These are phyloP conservation scores for Euphrasia confusa DNA, from an alignment of 257 asterid genomes.

Conservation along the genomic window DNA sequence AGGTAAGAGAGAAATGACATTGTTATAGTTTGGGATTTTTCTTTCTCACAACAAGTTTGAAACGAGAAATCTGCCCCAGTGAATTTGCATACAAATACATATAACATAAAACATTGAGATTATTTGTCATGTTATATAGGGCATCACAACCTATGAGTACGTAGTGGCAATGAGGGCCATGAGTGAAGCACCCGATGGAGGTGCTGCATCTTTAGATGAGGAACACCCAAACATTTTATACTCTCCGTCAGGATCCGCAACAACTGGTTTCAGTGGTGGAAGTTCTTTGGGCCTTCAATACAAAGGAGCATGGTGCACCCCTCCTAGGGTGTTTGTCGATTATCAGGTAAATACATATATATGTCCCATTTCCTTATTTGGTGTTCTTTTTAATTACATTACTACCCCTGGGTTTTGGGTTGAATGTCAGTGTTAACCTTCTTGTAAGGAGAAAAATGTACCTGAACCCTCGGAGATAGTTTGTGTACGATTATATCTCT, in stretches of 20 bases:
- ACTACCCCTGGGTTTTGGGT: too few species aligned
- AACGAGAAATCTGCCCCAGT: neutral
- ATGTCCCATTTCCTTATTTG: too few species aligned
- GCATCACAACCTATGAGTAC: conserved; percentile 88
- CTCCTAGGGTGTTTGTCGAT: conserved; percentile 95
- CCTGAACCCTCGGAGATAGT: neutral
- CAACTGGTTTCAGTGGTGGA: conserved; percentile 95
- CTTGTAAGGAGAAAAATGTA: neutral
- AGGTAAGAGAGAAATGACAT: too few species aligned
- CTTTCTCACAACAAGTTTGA: neutral
- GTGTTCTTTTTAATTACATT: too few species aligned
- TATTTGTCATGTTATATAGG: conserved; percentile 40
- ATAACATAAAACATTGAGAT: conserved; percentile 5
- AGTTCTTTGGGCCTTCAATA: conserved; percentile 96
- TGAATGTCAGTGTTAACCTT: too few species aligned
- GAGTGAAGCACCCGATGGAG: conserved; percentile 85
- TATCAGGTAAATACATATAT: conserved; percentile 58
- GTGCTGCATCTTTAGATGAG: conserved; percentile 59
- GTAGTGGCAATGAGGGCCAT: conserved; percentile 98
- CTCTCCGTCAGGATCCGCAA: conserved; percentile 92
- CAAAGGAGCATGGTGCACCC: conserved; percentile 99
- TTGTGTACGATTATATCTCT: too few species aligned
- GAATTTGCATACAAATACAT: neutral
- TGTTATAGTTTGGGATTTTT: too few species aligned
- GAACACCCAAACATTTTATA: conserved; percentile 65